Percentiles rank a stretch among this genome's conserved stretches.
Conservation (phyloP, 2,329 filamentous ascomycete genomes). For the Neonectria punicea region DNA sequence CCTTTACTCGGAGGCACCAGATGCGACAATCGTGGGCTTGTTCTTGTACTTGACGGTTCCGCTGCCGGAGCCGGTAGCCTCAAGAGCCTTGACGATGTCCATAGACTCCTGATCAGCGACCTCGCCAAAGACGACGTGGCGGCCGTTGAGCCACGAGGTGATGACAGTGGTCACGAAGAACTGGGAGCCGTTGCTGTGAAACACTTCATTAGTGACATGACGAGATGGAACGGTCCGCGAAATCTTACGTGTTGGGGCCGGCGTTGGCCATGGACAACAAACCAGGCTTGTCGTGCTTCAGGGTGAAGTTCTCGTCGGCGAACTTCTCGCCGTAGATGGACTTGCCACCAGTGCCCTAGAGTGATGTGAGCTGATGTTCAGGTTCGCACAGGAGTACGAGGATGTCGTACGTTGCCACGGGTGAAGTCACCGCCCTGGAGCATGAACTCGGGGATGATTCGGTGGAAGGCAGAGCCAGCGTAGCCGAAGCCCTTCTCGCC, state of each 20-base stretch:
- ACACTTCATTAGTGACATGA: constrained; percentile 44
- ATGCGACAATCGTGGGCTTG: constrained; percentile 67
- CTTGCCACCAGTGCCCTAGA: constrained; percentile 86
- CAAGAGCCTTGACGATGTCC: constrained; percentile 68
- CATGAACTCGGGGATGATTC: constrained; percentile 94
- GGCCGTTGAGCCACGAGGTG: constrained; percentile 85
- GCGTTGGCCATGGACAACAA: constrained; percentile 96
- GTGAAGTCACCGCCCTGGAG: constrained; percentile 97
- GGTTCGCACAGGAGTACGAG: background rate
- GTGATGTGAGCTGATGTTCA: constrained; percentile 31
- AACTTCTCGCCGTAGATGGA: constrained; percentile 98
- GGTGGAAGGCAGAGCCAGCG: constrained; percentile 86
- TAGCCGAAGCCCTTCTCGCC: constrained; percentile 86
- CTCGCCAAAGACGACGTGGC: constrained; percentile 88
- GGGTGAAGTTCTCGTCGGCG: constrained; percentile 88
- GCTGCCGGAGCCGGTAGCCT: constrained; percentile 66
- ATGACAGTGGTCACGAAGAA: constrained; percentile 97
- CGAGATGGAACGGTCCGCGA: too few relatives aligned
- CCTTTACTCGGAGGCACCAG: constrained; percentile 53
- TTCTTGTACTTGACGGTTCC: constrained; percentile 67
- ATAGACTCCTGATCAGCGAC: constrained; percentile 65
- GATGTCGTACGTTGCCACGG: constrained; percentile 80
- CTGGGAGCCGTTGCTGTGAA: constrained; percentile 90
- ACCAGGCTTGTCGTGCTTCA: constrained; percentile 78
- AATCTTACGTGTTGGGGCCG: constrained; percentile 85